Evolutionary conservation across 2,329 filamentous ascomycete species (phyloP).

Genomic region (Amylocarpus encephaloides): DNA sequence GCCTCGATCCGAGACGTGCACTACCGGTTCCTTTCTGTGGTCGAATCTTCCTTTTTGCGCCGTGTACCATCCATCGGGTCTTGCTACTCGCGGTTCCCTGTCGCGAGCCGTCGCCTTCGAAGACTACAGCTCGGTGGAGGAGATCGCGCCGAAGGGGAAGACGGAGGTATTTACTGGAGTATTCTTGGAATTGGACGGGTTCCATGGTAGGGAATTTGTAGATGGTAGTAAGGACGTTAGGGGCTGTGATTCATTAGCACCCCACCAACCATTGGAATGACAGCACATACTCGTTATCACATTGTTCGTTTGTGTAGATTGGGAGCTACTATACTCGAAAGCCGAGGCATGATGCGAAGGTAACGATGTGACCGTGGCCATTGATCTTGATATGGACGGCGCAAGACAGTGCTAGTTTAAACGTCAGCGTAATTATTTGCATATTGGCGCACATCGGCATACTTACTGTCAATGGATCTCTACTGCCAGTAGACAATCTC

Average conservation of each 20-base stretch:
- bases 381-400: constrained; percentile 37
- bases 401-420: constrained; percentile 39
- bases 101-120: constrained; percentile 82
- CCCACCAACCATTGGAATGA: neutral
- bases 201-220: constrained; percentile 88
- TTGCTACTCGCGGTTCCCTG: constrained; percentile 81
- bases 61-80: constrained; percentile 75
- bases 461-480: constrained; percentile 36
- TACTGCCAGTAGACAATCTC: constrained; percentile 23
- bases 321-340: constrained; percentile 12
- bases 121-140: constrained; percentile 85
- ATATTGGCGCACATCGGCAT: neutral
- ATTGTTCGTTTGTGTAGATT: constrained; percentile 7
- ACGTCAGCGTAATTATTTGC: constrained; percentile 14
- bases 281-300: constrained; percentile 12
- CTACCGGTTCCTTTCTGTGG: constrained; percentile 81
- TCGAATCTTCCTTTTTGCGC: constrained; percentile 73
- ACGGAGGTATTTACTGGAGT: constrained; percentile 74
- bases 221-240: constrained; percentile 73
- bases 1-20: constrained; percentile 73
- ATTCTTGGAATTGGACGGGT: constrained; percentile 69
- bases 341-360: constrained; percentile 18
- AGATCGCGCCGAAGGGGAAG: constrained; percentile 86
- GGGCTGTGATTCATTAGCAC: constrained; percentile 35
- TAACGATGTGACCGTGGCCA: constrained; percentile 41